These are phyloP conservation scores for Termitomyces eurrhizus DNA, from an alignment of 768 basidiomycete genomes.

Conservation along the genomic window DNA sequence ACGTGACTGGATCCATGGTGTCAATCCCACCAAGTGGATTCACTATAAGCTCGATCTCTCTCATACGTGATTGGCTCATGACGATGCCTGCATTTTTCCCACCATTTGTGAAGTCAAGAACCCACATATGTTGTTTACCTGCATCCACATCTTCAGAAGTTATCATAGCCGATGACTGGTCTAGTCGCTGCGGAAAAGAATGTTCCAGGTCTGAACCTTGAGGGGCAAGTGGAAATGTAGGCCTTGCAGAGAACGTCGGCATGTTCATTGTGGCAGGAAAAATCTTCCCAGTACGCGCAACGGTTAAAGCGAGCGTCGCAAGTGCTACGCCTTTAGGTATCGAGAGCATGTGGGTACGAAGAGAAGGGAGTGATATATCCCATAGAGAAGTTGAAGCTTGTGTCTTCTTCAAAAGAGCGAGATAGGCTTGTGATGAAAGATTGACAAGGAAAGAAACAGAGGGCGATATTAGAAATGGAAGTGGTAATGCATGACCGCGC, in stretches of 20 bases:
- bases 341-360: conserved; percentile 43
- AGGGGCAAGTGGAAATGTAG: conserved; percentile 51
- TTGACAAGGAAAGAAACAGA: conserved; percentile 71
- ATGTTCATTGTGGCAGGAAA: conserved; percentile 43
- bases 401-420: conserved; percentile 47
- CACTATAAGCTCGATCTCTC: conserved; percentile 64
- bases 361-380: conserved; percentile 49
- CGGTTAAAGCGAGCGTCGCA: conserved; percentile 46
- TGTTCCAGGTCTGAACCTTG: conserved; percentile 46
- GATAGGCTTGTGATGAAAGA: conserved; percentile 65
- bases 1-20: conserved; percentile 34
- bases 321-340: conserved; percentile 46
- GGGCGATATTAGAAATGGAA: conserved; percentile 68
- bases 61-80: conserved; percentile 70
- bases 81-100: conserved; percentile 55
- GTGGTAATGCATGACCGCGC: conserved; percentile 61
- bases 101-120: conserved; percentile 67
- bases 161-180: conserved; percentile 25
- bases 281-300: conserved; percentile 30
- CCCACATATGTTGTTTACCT: conserved; percentile 45
- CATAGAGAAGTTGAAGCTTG: conserved; percentile 15
- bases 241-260: conserved; percentile 40
- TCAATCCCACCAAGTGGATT: conserved; percentile 51
- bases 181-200: conserved; percentile 40
- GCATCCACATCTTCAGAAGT: conserved; percentile 13